Conservation (phyloP, 1,284 basidiomycete species). For the Omphalotus olearius region DNA sequence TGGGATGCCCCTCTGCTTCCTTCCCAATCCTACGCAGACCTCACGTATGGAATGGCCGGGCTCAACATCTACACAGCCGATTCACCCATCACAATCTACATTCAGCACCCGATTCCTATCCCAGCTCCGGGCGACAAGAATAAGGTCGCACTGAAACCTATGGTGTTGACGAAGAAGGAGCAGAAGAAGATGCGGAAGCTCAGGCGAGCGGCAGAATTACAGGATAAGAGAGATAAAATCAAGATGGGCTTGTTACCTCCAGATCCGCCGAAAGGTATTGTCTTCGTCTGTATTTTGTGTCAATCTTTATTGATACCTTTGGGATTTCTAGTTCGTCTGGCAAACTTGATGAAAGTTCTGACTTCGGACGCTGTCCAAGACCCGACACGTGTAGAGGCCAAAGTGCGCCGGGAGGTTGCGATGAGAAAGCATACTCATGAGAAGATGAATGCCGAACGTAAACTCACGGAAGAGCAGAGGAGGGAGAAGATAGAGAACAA, state of each 20-base stretch:
- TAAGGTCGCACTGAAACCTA: slow-evolving; percentile 68
- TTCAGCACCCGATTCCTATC: slow-evolving; percentile 97
- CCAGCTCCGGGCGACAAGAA: slow-evolving; percentile 87
- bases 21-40: slow-evolving; percentile 74
- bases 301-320: neutral
- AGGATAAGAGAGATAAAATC: slow-evolving; percentile 94
- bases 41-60: slow-evolving; percentile 48
- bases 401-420: slow-evolving; percentile 90
- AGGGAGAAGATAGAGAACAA: slow-evolving; percentile 84
- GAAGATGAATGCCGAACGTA: slow-evolving; percentile 88
- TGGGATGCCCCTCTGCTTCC: slow-evolving; percentile 93
- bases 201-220: slow-evolving; percentile 82
- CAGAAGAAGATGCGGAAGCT: slow-evolving; percentile 96
- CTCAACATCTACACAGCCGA: slow-evolving; percentile 63
- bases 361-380: slow-evolving; percentile 97
- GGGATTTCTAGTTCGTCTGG: slow-evolving; percentile 70
- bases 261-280: slow-evolving; percentile 87
- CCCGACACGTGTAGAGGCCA: slow-evolving; percentile 95
- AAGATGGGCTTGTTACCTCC: slow-evolving; percentile 96
- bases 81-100: slow-evolving; percentile 85
- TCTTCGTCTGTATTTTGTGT: neutral
- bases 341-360: slow-evolving; percentile 97
- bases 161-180: slow-evolving; percentile 93
- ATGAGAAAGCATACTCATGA: slow-evolving; percentile 88
- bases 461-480: slow-evolving; percentile 87